Base-by-base conservation (phyloP, 2,329 filamentous ascomycete genomes). In the Scleromitrula shiraiana region DNA sequence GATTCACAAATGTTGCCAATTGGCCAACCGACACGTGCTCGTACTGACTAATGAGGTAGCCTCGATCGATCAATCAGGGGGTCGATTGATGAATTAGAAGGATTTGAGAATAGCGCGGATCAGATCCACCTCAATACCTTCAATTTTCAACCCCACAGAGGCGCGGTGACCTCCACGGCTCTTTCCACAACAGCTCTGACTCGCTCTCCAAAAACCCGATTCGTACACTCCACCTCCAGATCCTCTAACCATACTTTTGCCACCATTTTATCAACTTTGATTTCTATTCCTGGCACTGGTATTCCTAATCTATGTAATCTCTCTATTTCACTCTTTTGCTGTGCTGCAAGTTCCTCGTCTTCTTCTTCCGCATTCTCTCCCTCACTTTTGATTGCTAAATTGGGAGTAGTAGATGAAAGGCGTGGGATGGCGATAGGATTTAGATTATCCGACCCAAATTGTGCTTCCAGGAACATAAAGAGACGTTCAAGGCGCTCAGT, bases 401-500 rank as follows among this genome's bases (percentile, higher is more conserved):
- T 60, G 61, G n/a, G 65, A 63, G 4, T 61, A 55, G 68, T 65
- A 6, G 68, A 54, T 0, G 72, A 70, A 2, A 80, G 65, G 65
- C 81, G 77, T 51, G 88, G 70, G 61, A 68, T 71, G 32, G 82
- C 76, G 56, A 97, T 85, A 4, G 91, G 89, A 0, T 77, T 74
- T 49, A 97, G 82, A 51, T 88, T 83, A 54, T 93, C 83, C 26
- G 80, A 74, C 53, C 93, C 93, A 63, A 98, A 98, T 65, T 98
- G 93, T 2, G 90, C 87, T 71, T 98, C 93, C 12, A 98, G 82
- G 71, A 98, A 95, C 80, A 95, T 87, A 68, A 94, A 85, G 17
- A 98, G 80, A 27, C 91, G 83, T 53, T 84, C 79, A 33, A 97
- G 80, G 33, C 88, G 84, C 58, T 95, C 88, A 37, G 83, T 74